Base-by-base conservation (phyloP, 2,329 filamentous ascomycete genomes). In the Pyricularia sp. region DNA sequence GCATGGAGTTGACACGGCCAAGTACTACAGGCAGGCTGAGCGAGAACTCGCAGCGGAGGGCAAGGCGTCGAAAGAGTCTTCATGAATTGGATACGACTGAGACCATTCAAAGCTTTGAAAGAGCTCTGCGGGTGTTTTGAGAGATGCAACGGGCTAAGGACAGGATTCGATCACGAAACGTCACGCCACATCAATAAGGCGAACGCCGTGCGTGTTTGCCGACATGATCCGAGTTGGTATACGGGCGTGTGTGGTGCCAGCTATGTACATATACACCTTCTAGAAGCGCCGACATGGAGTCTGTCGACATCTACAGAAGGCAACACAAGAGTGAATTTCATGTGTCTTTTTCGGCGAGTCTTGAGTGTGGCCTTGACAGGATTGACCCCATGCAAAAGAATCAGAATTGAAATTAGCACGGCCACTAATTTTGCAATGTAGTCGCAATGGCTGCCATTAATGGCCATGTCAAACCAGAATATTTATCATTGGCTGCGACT, bases 1-100 rank as follows among this genome's bases (percentile, higher is more conserved):
- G 84, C 94, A 99, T 76, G 94, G 94, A 70, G 90, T 99, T 66
- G 94, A 99, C 76, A 99, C 94, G 35, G 92, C 93, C 69, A 99
- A 99, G 81, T 99, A 99, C 81, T 99, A 96, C 78, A 88, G 88
- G 75, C 91, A 96, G 76, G 94, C 94, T 8, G 94, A 99, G 82
- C 83, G 88, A 75, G 94, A 99, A 77, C 78, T 99, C 72, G 94
- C 96, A 79, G 88, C 87, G 53, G 92, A 96, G 81, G 68, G 72
- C 28, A 64, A 63, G 60, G 40, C 31, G 16, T 24, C 24, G 30
- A 33, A 35, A 19, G 60, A 31, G 24, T 19, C 40, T 49, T 49
- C 60, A n/a, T 33, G 60, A 33, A 19, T 35, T 22, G 13, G 13
- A 19, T n/a, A 60, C 57, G 9, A 26, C 13, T 26, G 7, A 60